Evolutionary conservation across 1,284 basidiomycete species (phyloP).

Genomic region (Serendipita sp.): DNA sequence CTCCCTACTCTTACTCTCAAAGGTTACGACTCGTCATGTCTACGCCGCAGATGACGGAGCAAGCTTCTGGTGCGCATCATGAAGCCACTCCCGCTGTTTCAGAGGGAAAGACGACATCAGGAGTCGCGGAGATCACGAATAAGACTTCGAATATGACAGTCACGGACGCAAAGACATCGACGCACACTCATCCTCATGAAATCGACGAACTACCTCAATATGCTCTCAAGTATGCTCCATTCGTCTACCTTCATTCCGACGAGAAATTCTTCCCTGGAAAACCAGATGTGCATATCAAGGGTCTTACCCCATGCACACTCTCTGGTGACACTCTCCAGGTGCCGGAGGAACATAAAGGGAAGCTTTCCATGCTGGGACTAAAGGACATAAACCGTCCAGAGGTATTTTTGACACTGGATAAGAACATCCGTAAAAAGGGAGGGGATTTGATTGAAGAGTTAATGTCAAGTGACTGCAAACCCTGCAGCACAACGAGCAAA

Average conservation of each 20-base stretch:
- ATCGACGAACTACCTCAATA: constrained; percentile 18
- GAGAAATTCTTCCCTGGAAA: constrained; percentile 24
- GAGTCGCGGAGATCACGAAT: too few relatives aligned
- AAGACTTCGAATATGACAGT: too few relatives aligned
- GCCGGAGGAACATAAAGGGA: constrained; percentile 9
- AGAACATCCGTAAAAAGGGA: constrained; percentile 15
- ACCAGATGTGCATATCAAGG: constrained; percentile 20
- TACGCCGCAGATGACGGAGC: too few relatives aligned
- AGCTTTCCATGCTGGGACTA: neutral
- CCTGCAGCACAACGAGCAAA: constrained; percentile 18
- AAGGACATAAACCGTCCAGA: constrained; percentile 14
- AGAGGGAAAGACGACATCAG: too few relatives aligned
- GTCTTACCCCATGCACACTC: constrained; percentile 18
- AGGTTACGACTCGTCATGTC: too few relatives aligned
- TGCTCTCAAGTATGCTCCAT: constrained; percentile 19
- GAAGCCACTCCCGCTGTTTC: too few relatives aligned
- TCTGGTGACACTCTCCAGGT: constrained; percentile 7
- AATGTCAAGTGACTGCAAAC: constrained; percentile 17
- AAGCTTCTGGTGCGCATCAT: too few relatives aligned
- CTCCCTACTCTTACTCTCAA: too few relatives aligned
- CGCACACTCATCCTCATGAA: too few relatives aligned
- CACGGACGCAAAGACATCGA: too few relatives aligned
- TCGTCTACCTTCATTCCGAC: constrained; percentile 18
- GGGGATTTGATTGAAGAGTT: constrained; percentile 19
- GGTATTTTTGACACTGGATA: constrained; percentile 18